Evolutionary conservation across 2,329 filamentous ascomycete genomes (phyloP).

Genomic region (Fusarium xyrophilum): DNA sequence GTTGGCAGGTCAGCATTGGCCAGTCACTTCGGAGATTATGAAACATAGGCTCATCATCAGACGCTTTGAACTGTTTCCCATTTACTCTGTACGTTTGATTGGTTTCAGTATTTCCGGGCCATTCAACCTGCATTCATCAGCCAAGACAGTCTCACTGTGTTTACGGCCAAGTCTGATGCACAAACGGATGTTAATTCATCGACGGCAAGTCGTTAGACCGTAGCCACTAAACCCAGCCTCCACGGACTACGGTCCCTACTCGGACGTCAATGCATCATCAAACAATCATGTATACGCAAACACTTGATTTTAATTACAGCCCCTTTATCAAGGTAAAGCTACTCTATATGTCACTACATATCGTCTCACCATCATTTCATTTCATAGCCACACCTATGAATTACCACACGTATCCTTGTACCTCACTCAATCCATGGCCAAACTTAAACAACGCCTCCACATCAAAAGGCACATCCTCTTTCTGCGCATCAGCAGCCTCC

Average conservation of each 20-base stretch:
- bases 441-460: slow-evolving; percentile 42
- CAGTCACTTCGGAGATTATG: slow-evolving; percentile 12
- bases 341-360: neutral
- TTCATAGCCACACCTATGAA: neutral
- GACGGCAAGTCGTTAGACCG: no score
- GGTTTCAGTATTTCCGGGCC: slow-evolving; percentile 9
- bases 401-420: slow-evolving; percentile 43
- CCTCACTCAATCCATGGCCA: slow-evolving; percentile 42
- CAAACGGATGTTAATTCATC: no score
- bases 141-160: neutral
- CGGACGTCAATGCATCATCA: neutral
- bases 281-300: neutral
- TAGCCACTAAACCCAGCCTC: no score
- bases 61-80: neutral
- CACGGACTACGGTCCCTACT: neutral
- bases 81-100: slow-evolving; percentile 6
- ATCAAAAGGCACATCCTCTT: slow-evolving; percentile 43
- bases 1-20: slow-evolving; percentile 29
- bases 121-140: neutral
- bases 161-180: neutral
- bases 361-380: slow-evolving; percentile 1
- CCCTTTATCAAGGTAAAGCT: neutral
- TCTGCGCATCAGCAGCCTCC: slow-evolving; percentile 49
- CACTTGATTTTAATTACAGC: neutral
- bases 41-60: slow-evolving; percentile 25